These are phyloP conservation scores for Leccinum obscurum DNA, from an alignment of 768 basidiomycete genomes.

Conservation along the genomic window DNA sequence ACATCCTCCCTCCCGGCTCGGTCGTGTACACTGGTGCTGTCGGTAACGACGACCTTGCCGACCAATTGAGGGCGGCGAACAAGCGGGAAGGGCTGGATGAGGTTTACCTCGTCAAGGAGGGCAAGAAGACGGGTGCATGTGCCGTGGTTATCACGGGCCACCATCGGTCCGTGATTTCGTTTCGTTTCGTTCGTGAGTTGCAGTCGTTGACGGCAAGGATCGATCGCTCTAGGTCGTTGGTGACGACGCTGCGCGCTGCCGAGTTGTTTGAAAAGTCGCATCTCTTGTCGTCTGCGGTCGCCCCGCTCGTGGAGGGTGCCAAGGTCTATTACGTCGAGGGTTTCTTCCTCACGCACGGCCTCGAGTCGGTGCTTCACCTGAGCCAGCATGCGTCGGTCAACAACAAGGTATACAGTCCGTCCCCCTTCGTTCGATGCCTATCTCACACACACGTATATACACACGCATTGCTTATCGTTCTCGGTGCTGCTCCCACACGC, in stretches of 20 bases:
- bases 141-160: constrained; percentile 95
- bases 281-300: constrained; percentile 72
- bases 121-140: constrained; percentile 92
- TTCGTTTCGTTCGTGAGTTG: background rate
- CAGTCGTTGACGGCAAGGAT: constrained; percentile 1
- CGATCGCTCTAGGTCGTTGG: constrained; percentile 65
- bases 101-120: constrained; percentile 85
- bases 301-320: constrained; percentile 75
- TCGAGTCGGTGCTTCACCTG: constrained; percentile 66
- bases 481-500: background rate
- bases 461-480: background rate
- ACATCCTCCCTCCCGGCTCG: constrained; percentile 81
- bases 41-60: constrained; percentile 88
- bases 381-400: constrained; percentile 73
- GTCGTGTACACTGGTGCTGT: constrained; percentile 96
- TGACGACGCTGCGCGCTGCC: constrained; percentile 87
- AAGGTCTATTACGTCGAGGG: constrained; percentile 94
- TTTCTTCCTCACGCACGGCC: constrained; percentile 95
- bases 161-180: constrained; percentile 58
- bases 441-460: background rate
- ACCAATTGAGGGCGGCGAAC: constrained; percentile 88
- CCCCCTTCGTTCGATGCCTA: background rate
- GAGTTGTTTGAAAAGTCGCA: constrained; percentile 87
- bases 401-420: constrained; percentile 58
- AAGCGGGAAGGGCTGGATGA: constrained; percentile 86